Evolutionary conservation across 164 flowering plant genomes (phyloP), one percentile per base, ranked within the genome.

Genomic region (Chloranthus sessilifolius): DNA sequence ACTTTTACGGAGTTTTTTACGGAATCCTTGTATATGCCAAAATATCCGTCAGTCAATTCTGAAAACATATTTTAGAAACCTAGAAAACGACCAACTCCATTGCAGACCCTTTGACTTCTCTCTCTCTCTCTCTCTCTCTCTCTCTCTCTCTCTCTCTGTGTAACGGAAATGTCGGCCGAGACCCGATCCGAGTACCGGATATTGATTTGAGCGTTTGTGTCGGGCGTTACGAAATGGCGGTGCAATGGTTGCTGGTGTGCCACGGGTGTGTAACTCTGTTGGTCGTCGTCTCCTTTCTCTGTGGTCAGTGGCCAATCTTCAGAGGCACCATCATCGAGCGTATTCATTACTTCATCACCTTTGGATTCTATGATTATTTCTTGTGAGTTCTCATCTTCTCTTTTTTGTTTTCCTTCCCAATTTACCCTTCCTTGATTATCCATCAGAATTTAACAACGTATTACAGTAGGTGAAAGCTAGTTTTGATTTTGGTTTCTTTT

Each of bases 261-360:
- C 97, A 89, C 52, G 90, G 83, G 26, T 43, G 72, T 28, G 49
- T 64, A 14, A 89, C 95, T 2, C 54, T 76, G 5, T 22, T 84
- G 15, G 83, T 86, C 29, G 55, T 86, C 12, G 67, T 89, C 9
- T 80, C 97, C 0, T 82, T 83, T 64, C 73, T 89, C 11, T 89
- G 97, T 49, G 97, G 97, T 1, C 85, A 77, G 5, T 89, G 97
- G 97, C 95, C 97, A 0, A 83, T 89, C 65, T 89, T 89, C 52
- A 69, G 74, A 6, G 79, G 81, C 53, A 89, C 95, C 58, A 75
- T 81, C 68, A 62, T 89, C 51, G 65, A 82, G 60, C 69, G 74
- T 20, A 66, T 86, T 44, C 90, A 89, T 50, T 38, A 49, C 68
- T 86, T 89, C 73, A 50, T 89, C 71, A 82, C 97, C 15, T 72